These are phyloP conservation scores for Isatis tinctoria DNA, from an alignment of 345 rosid genomes.

Conservation along the genomic window DNA sequence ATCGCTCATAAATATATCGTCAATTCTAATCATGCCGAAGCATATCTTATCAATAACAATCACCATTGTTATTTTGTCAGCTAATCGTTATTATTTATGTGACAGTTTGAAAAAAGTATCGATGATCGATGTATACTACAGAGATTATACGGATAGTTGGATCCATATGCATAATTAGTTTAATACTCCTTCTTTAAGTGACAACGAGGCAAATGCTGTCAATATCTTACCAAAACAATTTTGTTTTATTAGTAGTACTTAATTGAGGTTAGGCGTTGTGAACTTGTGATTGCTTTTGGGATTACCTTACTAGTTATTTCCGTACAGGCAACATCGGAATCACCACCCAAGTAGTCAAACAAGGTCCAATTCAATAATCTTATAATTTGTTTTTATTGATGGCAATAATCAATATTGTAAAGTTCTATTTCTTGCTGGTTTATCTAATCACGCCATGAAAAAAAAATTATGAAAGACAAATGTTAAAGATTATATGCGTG, in stretches of 20 bases:
- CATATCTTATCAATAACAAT: conserved; percentile 3
- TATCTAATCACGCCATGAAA: background rate
- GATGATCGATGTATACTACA: background rate
- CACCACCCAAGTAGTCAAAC: conserved; percentile 21
- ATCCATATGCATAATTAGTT: conserved; percentile 17
- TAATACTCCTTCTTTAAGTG: conserved; percentile 1
- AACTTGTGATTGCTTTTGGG: conserved; percentile 24
- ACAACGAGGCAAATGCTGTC: conserved; percentile 27
- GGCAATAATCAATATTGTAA: background rate
- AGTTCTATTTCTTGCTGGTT: background rate
- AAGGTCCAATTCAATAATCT: background rate
- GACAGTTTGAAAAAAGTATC: background rate
- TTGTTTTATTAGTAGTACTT: background rate
- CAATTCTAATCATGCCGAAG: conserved; percentile 9
- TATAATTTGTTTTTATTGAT: background rate
- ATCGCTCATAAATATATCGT: background rate
- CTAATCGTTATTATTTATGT: conserved; percentile 10
- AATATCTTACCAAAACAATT: background rate
- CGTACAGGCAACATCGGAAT: conserved; percentile 33
- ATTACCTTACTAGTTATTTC: conserved; percentile 23
- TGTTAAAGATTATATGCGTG: too few species aligned
- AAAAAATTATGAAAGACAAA: background rate
- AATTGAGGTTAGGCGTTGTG: conserved; percentile 21
- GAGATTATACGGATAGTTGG: conserved; percentile 13
- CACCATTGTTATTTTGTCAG: conserved; percentile 12